Evolutionary conservation across 1,139 yeast genomes (phyloP), one percentile per base, ranked within the genome.

Genomic region (Lizanozyma gosingica): DNA sequence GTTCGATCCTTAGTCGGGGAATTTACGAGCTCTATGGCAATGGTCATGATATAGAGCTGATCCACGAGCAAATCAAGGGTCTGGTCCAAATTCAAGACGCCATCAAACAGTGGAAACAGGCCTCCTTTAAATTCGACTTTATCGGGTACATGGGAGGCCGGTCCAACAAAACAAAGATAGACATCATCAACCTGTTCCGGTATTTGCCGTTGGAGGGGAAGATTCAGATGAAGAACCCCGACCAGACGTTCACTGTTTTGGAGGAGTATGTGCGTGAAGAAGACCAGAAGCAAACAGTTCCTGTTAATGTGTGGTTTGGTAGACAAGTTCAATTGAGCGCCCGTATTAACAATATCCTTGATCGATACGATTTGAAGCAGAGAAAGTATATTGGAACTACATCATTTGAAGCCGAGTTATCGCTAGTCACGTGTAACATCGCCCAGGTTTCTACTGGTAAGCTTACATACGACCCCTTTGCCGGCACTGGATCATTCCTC

Each of bases 361-460:
- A 90, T 50, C 74, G 68, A 42, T 86, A 83, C 51, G 96, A 90
- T 55, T 69, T 92, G 48, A 83, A 81, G 55, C 80, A 81, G 50
- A 73, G 99, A 53, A 82, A 79, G 40, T 88, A 85, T 54, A 90
- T 88, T 45, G 98, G 98, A 1, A 92, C 98, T 14, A 92, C 99
- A 0, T 85, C 97, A 9, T 92, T 92, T 61, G 99, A 92, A 51
- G 95, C 97, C 0, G 94, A 83, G 52, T 62, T 83, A 47, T 80
- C 97, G 0, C 61, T 90, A 39, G 83, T 88, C 14, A 80, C 94
- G 15, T 84, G 95, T 55, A 92, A 92, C 55, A 73, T 92, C 41
- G 95, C 87, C 0, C 90, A 84, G 47, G 86, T 83, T 9, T 67
- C 62, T 29, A 67, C 72, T 0, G 84, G 83, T 0, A 75, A 80